Conservation (phyloP, 2,329 filamentous ascomycete species). For the Ascochyta rabiei region DNA sequence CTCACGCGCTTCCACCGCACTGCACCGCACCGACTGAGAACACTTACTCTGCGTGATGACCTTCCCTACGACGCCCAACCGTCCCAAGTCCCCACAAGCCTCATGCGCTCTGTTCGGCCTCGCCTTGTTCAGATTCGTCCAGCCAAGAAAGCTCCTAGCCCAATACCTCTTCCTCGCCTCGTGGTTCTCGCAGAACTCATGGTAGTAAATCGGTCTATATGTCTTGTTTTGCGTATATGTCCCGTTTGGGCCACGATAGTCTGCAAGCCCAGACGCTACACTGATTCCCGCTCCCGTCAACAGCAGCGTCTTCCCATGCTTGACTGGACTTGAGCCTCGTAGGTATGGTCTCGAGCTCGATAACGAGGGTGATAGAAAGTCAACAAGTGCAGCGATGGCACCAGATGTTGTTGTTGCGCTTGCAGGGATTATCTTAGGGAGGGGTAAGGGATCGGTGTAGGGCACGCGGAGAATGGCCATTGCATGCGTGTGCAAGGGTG, state of each 20-base stretch:
- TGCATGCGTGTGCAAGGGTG: constrained; percentile 20
- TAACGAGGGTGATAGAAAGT: constrained; percentile 69
- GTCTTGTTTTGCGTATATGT: constrained; percentile 92
- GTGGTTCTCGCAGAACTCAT: constrained; percentile 83
- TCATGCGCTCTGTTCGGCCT: constrained; percentile 79
- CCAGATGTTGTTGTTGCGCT: constrained; percentile 72
- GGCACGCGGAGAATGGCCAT: constrained; percentile 85
- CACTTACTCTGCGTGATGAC: constrained; percentile 84
- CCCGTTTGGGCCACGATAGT: constrained; percentile 88
- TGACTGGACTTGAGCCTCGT: constrained; percentile 6
- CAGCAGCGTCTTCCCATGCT: constrained; percentile 64
- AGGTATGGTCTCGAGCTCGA: constrained; percentile 13
- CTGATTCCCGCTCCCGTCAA: constrained; percentile 89
- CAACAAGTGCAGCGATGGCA: constrained; percentile 75
- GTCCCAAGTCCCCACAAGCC: constrained; percentile 74
- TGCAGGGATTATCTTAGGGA: constrained; percentile 74
- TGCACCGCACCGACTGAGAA: neutral
- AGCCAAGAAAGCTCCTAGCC: constrained; percentile 92
- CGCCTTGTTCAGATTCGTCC: constrained; percentile 81
- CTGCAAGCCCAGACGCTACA: constrained; percentile 88
- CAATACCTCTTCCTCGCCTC: constrained; percentile 91
- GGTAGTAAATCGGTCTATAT: constrained; percentile 90
- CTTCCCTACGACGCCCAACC: constrained; percentile 72
- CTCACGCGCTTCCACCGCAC: neutral
- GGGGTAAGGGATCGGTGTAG: constrained; percentile 81